These are phyloP conservation scores for Neurospora sp. DNA, from an alignment of 495 filamentous ascomycete genomes.

Conservation along the genomic window DNA sequence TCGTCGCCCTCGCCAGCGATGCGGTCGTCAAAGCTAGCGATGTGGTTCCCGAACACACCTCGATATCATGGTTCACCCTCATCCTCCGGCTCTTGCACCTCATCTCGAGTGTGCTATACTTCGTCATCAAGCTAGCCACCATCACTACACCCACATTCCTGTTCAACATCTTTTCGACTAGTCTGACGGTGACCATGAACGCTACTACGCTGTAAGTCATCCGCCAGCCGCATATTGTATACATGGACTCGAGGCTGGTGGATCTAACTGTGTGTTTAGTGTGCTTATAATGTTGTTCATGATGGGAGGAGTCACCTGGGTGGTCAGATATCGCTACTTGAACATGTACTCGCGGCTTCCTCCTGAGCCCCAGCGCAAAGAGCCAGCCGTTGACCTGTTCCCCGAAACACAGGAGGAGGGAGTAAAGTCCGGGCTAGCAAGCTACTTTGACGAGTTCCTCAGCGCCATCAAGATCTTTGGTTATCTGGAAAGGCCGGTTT, in stretches of 20 bases:
- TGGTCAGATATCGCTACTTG: slow-evolving; percentile 85
- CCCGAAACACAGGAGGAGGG: slow-evolving; percentile 85
- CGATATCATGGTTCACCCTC: slow-evolving; percentile 39
- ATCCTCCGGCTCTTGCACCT: slow-evolving; percentile 48
- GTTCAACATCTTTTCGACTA: slow-evolving; percentile 91
- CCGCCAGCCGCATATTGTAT: background rate
- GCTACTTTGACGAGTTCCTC: slow-evolving; percentile 94
- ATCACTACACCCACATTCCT: slow-evolving; percentile 84
- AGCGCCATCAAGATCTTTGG: slow-evolving; percentile 99
- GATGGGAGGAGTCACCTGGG: slow-evolving; percentile 77
- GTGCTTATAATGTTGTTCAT: slow-evolving; percentile 68
- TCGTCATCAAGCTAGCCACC: slow-evolving; percentile 72
- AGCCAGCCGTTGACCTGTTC: slow-evolving; percentile 89
- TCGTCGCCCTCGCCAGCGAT: slow-evolving; percentile 27
- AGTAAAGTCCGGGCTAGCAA: slow-evolving; percentile 80
- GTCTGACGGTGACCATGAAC: slow-evolving; percentile 94
- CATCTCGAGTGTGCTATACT: slow-evolving; percentile 71
- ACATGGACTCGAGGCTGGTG: background rate
- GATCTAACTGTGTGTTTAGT: slow-evolving; percentile 27
- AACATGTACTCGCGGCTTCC: slow-evolving; percentile 93
- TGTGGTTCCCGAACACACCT: slow-evolving; percentile 25
- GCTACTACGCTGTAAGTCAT: slow-evolving; percentile 75
- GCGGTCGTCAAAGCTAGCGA: slow-evolving; percentile 28
- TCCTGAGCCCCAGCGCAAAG: slow-evolving; percentile 89
- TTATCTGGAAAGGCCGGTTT: slow-evolving; percentile 90